Percentiles rank a stretch among this genome's conserved stretches.
These are phyloP conservation scores for Pleurotus tuber-regium DNA, from an alignment of 768 basidiomycete species.

Conservation along the genomic window DNA sequence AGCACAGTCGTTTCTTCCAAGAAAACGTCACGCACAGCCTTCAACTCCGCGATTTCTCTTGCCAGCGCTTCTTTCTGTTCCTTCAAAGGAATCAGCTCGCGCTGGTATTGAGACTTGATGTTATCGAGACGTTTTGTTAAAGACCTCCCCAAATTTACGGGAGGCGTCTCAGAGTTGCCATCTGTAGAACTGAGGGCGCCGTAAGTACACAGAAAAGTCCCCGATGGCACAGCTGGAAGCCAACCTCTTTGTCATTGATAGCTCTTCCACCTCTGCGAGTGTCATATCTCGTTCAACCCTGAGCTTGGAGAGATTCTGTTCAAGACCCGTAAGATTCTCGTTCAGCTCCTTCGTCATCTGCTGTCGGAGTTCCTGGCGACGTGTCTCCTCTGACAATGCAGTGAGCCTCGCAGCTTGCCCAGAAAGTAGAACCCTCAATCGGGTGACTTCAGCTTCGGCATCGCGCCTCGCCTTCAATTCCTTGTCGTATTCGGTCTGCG, in stretches of 20 bases:
- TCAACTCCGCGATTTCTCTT: constrained; percentile 85
- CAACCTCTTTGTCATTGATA: constrained; percentile 73
- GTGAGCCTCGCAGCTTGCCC: constrained; percentile 88
- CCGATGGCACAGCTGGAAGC: too few relatives aligned
- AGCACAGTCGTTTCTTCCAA: constrained; percentile 90
- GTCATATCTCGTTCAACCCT: constrained; percentile 90
- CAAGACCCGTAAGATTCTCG: constrained; percentile 72
- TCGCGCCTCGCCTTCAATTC: constrained; percentile 87
- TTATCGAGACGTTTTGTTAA: constrained; percentile 83
- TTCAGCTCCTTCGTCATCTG: constrained; percentile 77
- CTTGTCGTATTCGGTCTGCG: constrained; percentile 91
- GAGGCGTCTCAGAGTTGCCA: constrained; percentile 33
- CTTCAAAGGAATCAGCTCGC: constrained; percentile 81
- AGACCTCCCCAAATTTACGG: constrained; percentile 57
- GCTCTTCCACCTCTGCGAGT: constrained; percentile 90
- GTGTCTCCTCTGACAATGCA: constrained; percentile 77
- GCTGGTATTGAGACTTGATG: constrained; percentile 84
- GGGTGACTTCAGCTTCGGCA: constrained; percentile 88
- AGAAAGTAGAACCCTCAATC: constrained; percentile 79
- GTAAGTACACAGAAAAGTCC: too few relatives aligned
- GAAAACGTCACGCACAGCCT: constrained; percentile 80
- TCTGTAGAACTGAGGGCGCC: constrained; percentile 23
- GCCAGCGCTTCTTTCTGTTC: constrained; percentile 75
- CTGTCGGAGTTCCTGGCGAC: constrained; percentile 74
- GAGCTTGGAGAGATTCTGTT: constrained; percentile 83